Evolutionary conservation across 78 protist genomes (phyloP).

Genomic region (Cavenderia fasciculata): DNA sequence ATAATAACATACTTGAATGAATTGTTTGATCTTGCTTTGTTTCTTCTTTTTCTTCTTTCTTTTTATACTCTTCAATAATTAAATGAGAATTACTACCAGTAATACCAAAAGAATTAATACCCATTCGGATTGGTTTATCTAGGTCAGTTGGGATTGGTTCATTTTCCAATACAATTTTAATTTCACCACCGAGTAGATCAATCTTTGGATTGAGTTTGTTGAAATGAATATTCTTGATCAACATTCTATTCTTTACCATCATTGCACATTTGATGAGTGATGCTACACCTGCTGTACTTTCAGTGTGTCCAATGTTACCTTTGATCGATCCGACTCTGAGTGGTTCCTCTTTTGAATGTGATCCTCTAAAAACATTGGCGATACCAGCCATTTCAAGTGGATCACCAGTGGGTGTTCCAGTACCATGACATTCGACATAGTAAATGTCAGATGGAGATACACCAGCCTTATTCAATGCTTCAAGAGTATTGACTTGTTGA

Average conservation of each 20-base stretch:
- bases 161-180: conserved; percentile 12
- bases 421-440: conserved; percentile 74
- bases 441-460: neutral
- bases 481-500: conserved; percentile 3
- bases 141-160: neutral
- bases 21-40: neutral
- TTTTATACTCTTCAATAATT: conserved; percentile 18
- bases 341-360: neutral
- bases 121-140: conserved; percentile 22
- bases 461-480: neutral
- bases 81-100: conserved; percentile 85
- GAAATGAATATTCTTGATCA: conserved; percentile 34
- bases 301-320: conserved; percentile 83
- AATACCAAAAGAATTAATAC: conserved; percentile 88
- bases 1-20: neutral
- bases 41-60: neutral
- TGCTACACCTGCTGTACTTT: conserved; percentile 78
- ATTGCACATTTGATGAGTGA: conserved; percentile 52
- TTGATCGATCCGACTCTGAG: conserved; percentile 73
- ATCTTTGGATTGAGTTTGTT: conserved; percentile 18
- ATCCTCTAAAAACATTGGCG: neutral
- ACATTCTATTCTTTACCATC: neutral
- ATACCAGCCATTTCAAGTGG: conserved; percentile 66
- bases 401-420: conserved; percentile 84
- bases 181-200: conserved; percentile 1